Percentiles rank a stretch among this genome's conserved stretches.
phyloP scores from a whole-genome alignment of 176 grass and related monocot genomes.

The Thalia dealbata region DNA sequence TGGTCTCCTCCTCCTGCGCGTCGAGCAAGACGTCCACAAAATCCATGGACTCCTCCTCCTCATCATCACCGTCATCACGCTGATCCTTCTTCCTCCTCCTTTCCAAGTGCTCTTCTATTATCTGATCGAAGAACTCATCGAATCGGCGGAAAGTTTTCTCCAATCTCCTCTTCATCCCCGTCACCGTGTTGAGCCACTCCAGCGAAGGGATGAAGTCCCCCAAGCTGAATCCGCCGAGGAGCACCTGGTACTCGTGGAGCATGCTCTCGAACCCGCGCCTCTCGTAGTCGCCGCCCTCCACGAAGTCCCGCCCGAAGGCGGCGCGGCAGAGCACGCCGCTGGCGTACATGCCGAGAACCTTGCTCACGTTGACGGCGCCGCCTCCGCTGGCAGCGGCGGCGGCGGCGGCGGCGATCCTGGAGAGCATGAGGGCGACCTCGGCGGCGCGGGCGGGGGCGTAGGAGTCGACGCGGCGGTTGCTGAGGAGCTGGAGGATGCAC shows the following conservation, averaged over 20 bases:
- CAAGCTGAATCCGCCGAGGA: conserved; percentile 41
- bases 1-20: neutral
- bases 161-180: neutral
- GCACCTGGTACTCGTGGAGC: conserved; percentile 20
- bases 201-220: conserved; percentile 44
- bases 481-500: conserved; percentile 30
- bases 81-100: conserved; percentile 11
- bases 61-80: conserved; percentile 21
- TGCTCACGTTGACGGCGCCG: conserved; percentile 25
- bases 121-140: conserved; percentile 30
- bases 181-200: conserved; percentile 14
- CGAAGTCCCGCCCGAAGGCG: conserved; percentile 41
- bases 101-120: conserved; percentile 31
- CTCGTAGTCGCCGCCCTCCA: conserved; percentile 31
- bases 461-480: conserved; percentile 32
- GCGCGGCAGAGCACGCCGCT: conserved; percentile 47
- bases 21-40: conserved; percentile 32
- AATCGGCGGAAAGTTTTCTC: conserved; percentile 17
- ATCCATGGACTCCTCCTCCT: conserved; percentile 20
- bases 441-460: conserved; percentile 31
- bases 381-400: neutral
- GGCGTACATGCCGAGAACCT: conserved; percentile 21
- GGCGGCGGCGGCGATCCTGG: neutral
- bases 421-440: neutral
- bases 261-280: conserved; percentile 24